phyloP scores from a whole-genome alignment of 2,329 filamentous ascomycete genomes.

The Verruconis gallopava region DNA sequence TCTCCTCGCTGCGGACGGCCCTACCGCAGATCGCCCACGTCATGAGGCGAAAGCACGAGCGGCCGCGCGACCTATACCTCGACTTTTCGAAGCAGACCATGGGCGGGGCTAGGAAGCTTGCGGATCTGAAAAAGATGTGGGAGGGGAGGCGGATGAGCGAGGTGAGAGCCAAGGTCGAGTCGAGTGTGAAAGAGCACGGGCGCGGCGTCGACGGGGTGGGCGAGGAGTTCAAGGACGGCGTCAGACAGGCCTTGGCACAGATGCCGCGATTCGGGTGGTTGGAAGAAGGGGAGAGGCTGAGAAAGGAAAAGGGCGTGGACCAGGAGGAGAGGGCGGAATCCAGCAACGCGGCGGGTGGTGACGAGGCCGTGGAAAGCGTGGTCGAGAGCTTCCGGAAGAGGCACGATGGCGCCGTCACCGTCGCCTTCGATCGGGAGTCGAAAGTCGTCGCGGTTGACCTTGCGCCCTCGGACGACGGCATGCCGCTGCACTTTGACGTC shows the following conservation, averaged over 20 bases:
- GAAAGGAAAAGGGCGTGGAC: neutral
- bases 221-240: neutral
- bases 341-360: neutral
- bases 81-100: conserved; percentile 2
- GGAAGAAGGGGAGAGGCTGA: conserved; percentile 7
- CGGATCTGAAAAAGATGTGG: neutral
- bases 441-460: neutral
- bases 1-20: conserved; percentile 6
- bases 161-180: neutral
- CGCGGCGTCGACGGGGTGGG: neutral
- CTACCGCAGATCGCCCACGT: neutral
- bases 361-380: neutral
- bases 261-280: conserved; percentile 10
- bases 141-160: conserved; percentile 1
- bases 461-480: neutral
- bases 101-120: conserved; percentile 1
- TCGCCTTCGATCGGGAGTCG: neutral
- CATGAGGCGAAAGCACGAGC: neutral
- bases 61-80: conserved; percentile 2
- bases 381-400: neutral
- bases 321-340: conserved; percentile 5
- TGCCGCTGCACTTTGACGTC: conserved; percentile 5
- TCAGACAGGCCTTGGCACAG: neutral
- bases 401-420: neutral
- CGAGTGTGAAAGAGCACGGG: neutral